Base-by-base conservation (phyloP, 2,329 filamentous ascomycete genomes). In the Apiospora rasikravindrae region DNA sequence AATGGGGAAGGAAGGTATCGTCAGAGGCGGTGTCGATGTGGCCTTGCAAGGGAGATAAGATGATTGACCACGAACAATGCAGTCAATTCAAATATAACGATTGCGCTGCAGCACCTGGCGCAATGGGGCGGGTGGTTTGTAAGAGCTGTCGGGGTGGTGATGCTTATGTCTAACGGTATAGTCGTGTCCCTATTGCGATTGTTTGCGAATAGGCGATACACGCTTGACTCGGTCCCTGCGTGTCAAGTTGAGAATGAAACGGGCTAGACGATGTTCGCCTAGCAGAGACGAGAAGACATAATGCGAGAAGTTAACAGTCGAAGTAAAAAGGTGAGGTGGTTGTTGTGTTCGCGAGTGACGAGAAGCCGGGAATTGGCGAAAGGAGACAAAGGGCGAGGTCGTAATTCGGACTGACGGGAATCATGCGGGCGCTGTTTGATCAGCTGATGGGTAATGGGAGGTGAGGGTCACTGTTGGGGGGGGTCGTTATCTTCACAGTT, bases 191-290 rank as follows among this genome's bases (percentile, higher is more conserved):
- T 68, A 68, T n/a, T 68, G 66, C 66, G 40, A 29, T 68, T 47
- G 66, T 26, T 33, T 44, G 40, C 26, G 40, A 10, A 67, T 71
- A 70, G 66, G 69, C 57, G 51, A 64, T 51, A 47, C 44, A 64
- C 45, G 42, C 61, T 67, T 47, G 69, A 64, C 64, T 69, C 67
- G 69, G 67, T 64, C 72, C 74, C 77, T 77, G 75, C 73, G 66
- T 64, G 44, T 70, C 67, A 67, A 74, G 73, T 73, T 72, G 49
- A 66, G 69, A 72, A 37, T 70, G 73, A 73, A 68, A 74, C 73
- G 69, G 73, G 75, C 76, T 75, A 79, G 77, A 78, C 77, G 75
- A 75, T 70, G 67, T 67, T 73, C 74, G 77, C 77, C 77, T 79
- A 77, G 76, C 67, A 76, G 70, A 72, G 74, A 74, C 70, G 73